These are phyloP conservation scores for Fagopyrum homotropicum DNA, from an alignment of 148 eudicot species.

Conservation along the genomic window DNA sequence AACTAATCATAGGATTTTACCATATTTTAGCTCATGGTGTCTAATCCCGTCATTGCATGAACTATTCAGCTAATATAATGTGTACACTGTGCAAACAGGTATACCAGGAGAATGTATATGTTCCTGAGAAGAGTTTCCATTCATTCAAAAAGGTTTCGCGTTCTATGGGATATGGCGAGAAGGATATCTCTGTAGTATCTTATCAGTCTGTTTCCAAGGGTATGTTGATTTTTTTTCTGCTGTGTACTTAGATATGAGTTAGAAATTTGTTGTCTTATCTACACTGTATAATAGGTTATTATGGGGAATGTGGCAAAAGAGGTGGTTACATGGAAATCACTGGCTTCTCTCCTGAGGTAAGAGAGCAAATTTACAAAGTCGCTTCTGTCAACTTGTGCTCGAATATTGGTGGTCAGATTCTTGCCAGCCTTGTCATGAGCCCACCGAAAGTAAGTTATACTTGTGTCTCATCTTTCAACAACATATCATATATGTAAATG, in stretches of 20 bases:
- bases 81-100: constrained; percentile 40
- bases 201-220: constrained; percentile 96
- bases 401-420: constrained; percentile 88
- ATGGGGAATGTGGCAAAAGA: constrained; percentile 96
- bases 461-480: neutral
- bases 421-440: constrained; percentile 85
- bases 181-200: constrained; percentile 69
- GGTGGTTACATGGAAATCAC: constrained; percentile 99
- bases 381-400: constrained; percentile 91
- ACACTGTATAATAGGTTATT: constrained; percentile 43
- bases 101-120: constrained; percentile 91
- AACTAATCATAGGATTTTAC: neutral
- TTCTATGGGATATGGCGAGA: constrained; percentile 74
- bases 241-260: neutral
- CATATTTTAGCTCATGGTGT: neutral
- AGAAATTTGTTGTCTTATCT: neutral
- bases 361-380: constrained; percentile 88
- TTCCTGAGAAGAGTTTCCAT: constrained; percentile 75
- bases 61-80: neutral
- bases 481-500: neutral
- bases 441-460: constrained; percentile 73
- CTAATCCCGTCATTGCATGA: neutral
- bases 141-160: constrained; percentile 89
- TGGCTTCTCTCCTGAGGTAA: constrained; percentile 76
- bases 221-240: constrained; percentile 13